Conservation (phyloP, 495 filamentous ascomycete genomes). For the Neurospora pannonica region DNA sequence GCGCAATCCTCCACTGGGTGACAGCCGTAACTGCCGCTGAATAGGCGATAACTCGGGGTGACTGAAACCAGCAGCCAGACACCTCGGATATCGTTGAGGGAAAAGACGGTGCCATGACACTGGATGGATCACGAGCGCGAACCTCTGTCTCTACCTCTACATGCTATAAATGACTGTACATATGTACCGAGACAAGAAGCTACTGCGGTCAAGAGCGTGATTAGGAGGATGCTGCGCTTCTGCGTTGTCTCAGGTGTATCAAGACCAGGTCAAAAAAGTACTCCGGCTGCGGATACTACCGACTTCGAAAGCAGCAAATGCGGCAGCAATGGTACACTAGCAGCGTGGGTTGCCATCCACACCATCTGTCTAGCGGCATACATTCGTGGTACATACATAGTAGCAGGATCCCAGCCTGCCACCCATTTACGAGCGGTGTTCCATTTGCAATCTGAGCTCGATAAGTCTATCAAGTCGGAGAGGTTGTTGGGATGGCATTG, state of each 20-base stretch:
- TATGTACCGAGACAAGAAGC: neutral
- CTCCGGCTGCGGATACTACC: neutral
- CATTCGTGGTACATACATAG: neutral
- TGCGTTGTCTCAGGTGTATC: neutral
- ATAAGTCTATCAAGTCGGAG: neutral
- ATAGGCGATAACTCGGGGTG: neutral
- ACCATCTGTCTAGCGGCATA: neutral
- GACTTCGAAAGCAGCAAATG: neutral
- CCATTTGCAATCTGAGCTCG: neutral
- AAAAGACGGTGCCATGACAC: neutral
- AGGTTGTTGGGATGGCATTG: neutral
- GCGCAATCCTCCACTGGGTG: neutral
- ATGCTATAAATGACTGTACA: neutral
- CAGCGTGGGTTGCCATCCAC: neutral
- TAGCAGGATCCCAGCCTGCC: neutral
- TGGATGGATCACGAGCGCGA: neutral
- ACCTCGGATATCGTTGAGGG: neutral
- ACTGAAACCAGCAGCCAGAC: neutral
- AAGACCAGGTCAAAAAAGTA: neutral
- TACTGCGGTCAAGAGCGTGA: neutral
- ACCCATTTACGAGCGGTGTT: neutral
- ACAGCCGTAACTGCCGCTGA: neutral
- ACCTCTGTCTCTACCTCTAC: neutral
- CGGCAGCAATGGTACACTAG: neutral
- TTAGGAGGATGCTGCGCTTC: neutral